Conservation (phyloP, 2,329 filamentous ascomycete genomes). For the Verticillium albo-atrum region DNA sequence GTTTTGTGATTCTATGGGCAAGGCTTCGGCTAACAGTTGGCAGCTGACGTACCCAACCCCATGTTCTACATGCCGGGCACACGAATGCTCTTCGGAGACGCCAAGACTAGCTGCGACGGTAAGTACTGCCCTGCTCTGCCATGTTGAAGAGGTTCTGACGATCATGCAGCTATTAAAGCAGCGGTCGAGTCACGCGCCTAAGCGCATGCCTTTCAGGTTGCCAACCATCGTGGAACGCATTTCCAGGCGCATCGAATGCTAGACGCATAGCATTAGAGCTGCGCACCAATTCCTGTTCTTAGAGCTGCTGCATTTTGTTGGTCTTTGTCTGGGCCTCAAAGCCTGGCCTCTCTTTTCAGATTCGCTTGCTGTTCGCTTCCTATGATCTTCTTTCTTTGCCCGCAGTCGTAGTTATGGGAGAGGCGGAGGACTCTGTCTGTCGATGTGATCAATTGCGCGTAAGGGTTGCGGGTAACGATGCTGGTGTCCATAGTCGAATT, state of each 20-base stretch:
- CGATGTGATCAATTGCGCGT: not conserved
- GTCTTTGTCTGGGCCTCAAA: not conserved
- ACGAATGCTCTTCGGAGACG: constrained; percentile 90
- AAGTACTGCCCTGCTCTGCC: constrained; percentile 24
- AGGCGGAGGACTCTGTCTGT: not conserved
- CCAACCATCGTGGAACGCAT: not conserved
- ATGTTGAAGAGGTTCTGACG: constrained; percentile 8
- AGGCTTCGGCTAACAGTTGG: not conserved
- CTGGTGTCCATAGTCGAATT: not conserved
- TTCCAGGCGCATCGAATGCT: not conserved
- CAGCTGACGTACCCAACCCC: constrained; percentile 84
- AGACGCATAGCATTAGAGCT: not conserved
- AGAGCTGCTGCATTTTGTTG: not conserved
- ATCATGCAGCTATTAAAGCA: constrained; percentile 32
- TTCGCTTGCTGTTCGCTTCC: not conserved
- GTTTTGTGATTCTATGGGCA: constrained; percentile 19
- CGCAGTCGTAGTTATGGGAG: not conserved
- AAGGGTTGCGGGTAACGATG: not conserved
- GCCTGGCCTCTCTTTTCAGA: not conserved
- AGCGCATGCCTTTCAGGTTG: not conserved
- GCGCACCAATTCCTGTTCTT: not conserved
- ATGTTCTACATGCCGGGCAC: constrained; percentile 92
- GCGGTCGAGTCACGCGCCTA: constrained; percentile 25
- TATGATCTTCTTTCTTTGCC: not conserved
- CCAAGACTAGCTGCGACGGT: constrained; percentile 79